Percentiles rank a stretch among this genome's conserved stretches.
Conservation (phyloP, 768 basidiomycete genomes). For the Boletus pseudo-olivaceus region DNA sequence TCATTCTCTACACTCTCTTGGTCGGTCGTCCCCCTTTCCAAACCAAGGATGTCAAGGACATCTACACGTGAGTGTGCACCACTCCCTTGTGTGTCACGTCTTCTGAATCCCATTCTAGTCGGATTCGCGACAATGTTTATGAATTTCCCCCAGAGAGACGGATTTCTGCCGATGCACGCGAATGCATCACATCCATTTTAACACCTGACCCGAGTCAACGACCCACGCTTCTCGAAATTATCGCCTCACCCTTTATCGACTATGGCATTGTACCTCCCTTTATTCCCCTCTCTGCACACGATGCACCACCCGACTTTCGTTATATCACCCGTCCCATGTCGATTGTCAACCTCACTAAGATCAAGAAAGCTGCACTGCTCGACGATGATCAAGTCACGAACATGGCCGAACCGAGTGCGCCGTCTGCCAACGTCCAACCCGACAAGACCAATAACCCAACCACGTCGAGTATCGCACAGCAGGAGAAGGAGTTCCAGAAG, state of each 20-base stretch:
- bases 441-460: slow-evolving; percentile 37
- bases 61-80: slow-evolving; percentile 71
- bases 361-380: slow-evolving; percentile 59
- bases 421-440: slow-evolving; percentile 11
- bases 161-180: slow-evolving; percentile 68
- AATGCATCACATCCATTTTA: slow-evolving; percentile 80
- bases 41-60: slow-evolving; percentile 95
- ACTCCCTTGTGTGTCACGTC: not conserved
- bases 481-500: slow-evolving; percentile 95
- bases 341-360: slow-evolving; percentile 63
- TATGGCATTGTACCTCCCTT: slow-evolving; percentile 75
- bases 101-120: slow-evolving; percentile 41
- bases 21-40: slow-evolving; percentile 98
- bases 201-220: slow-evolving; percentile 80
- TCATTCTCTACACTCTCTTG: slow-evolving; percentile 92
- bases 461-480: slow-evolving; percentile 67
- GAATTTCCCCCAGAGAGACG: slow-evolving; percentile 79
- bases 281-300: slow-evolving; percentile 78
- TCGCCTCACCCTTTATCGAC: slow-evolving; percentile 81
- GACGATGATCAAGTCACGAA: slow-evolving; percentile 55
- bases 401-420: slow-evolving; percentile 42
- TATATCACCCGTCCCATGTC: slow-evolving; percentile 59
- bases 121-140: slow-evolving; percentile 92
- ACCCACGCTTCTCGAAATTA: slow-evolving; percentile 80
- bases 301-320: slow-evolving; percentile 71